Evolutionary conservation across 306 rosid genomes (phyloP).

Genomic region (Sechiopsis laciniata): DNA sequence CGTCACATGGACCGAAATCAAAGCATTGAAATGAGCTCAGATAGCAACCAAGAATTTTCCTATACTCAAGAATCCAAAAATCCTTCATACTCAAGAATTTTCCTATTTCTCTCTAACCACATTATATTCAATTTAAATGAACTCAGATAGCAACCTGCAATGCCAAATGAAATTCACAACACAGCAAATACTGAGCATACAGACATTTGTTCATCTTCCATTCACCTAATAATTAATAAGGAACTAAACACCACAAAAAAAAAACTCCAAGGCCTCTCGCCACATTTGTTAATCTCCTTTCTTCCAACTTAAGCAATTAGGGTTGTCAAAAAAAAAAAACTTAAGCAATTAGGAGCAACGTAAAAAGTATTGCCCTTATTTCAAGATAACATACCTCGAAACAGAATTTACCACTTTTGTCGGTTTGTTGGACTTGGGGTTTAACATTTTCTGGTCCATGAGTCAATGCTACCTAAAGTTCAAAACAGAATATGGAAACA

Average conservation of each 20-base stretch:
- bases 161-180: background rate
- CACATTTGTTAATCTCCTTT: conserved; percentile 18
- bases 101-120: background rate
- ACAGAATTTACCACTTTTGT: conserved; percentile 84
- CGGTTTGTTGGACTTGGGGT: conserved; percentile 75
- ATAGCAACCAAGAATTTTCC: no score
- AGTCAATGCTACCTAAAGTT: conserved; percentile 82
- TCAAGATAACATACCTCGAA: conserved; percentile 62
- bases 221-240: background rate
- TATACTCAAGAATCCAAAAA: no score
- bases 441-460: conserved; percentile 94
- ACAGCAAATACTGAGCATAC: background rate
- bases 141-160: conserved; percentile 4
- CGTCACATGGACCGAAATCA: background rate
- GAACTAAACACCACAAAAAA: background rate
- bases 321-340: no score
- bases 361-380: background rate
- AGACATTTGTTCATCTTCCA: background rate
- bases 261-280: conserved; percentile 17
- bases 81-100: background rate
- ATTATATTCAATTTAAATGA: background rate
- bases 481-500: conserved; percentile 25
- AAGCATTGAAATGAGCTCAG: background rate
- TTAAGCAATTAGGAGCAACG: background rate
- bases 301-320: conserved; percentile 24